Evolutionary conservation across 164 flowering plant genomes (phyloP), one percentile per base, ranked within the genome.

Genomic region (Dillenia turbinata): DNA sequence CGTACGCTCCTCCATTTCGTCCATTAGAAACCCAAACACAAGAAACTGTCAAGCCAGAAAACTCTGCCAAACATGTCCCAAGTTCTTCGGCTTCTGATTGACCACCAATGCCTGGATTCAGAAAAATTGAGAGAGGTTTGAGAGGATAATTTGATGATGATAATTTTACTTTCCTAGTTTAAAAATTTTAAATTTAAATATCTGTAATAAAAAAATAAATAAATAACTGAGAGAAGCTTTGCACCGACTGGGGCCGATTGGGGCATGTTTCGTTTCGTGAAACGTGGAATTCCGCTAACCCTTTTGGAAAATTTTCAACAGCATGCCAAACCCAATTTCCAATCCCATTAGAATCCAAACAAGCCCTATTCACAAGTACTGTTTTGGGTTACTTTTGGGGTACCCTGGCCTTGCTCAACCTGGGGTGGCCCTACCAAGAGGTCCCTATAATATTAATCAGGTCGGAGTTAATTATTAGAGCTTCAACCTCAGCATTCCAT

Each of bases 381-480:
- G 78, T 85, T 9, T 17, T 82, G 49, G 40, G 73, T 14, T 88
- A 88, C 67, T 83, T 82, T 54, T 86, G 89, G 90, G 92, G 92
- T 14, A 80, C 61, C 80, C 89, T 57, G 82, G 75, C 47, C 78
- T 86, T 1, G 68, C 79, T 4, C 69, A n/a, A n/a, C n/a, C n/a
- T n/a, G n/a, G n/a, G n/a, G n/a, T n/a, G n/a, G n/a, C n/a, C n/a
- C n/a, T n/a, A n/a, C n/a, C n/a, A n/a, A n/a, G n/a, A n/a, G n/a
- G n/a, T n/a, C n/a, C n/a, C n/a, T n/a, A n/a, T n/a, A n/a, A n/a
- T n/a, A n/a, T n/a, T n/a, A n/a, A n/a, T n/a, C n/a, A n/a, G n/a
- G n/a, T n/a, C n/a, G n/a, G n/a, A 2, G 14, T 51, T 77, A 78
- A 33, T 60, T 81, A 13, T 62, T 70, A 0, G 59, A 53, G 12